Evolutionary conservation across 129 eudicot species (phyloP).

Genomic region (Flaveria bidentis): DNA sequence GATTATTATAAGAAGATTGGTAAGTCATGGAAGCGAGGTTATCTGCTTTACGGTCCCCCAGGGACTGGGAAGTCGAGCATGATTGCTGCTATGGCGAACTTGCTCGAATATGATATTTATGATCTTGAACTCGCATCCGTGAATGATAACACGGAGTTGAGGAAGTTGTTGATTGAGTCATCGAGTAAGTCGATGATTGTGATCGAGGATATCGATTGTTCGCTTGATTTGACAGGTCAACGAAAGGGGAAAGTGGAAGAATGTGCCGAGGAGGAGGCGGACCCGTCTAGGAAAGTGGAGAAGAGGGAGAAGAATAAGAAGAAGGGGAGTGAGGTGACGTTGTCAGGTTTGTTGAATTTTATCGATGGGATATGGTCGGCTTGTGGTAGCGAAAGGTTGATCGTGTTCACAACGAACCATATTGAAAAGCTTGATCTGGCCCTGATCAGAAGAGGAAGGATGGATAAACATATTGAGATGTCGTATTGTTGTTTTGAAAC

Average conservation of each 20-base stretch:
- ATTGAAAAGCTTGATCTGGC: slow-evolving; percentile 49
- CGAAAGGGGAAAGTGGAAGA: slow-evolving; percentile 44
- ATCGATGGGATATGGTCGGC: slow-evolving; percentile 71
- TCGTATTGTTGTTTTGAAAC: slow-evolving; percentile 40
- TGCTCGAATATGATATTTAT: slow-evolving; percentile 56
- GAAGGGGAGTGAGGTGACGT: slow-evolving; percentile 50
- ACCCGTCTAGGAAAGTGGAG: slow-evolving; percentile 14
- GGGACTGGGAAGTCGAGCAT: slow-evolving; percentile 78
- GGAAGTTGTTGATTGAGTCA: slow-evolving; percentile 56
- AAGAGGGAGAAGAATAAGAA: slow-evolving; percentile 11
- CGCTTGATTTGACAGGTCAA: slow-evolving; percentile 56
- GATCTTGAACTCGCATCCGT: slow-evolving; percentile 57
- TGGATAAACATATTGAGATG: slow-evolving; percentile 47
- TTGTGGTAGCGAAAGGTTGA: slow-evolving; percentile 60
- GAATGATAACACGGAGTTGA: slow-evolving; percentile 55
- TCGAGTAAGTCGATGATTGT: slow-evolving; percentile 63
- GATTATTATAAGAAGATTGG: slow-evolving; percentile 58
- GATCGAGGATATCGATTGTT: slow-evolving; percentile 68
- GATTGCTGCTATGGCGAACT: slow-evolving; percentile 73
- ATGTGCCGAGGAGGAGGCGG: slow-evolving; percentile 30
- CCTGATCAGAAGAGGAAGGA: slow-evolving; percentile 38
- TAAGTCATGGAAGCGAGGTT: slow-evolving; percentile 66
- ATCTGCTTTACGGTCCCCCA: slow-evolving; percentile 64
- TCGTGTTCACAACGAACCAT: slow-evolving; percentile 59
- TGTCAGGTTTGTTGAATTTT: slow-evolving; percentile 53